Conservation (phyloP, 2,329 filamentous ascomycete genomes). For the Phialocephala subalpina region DNA sequence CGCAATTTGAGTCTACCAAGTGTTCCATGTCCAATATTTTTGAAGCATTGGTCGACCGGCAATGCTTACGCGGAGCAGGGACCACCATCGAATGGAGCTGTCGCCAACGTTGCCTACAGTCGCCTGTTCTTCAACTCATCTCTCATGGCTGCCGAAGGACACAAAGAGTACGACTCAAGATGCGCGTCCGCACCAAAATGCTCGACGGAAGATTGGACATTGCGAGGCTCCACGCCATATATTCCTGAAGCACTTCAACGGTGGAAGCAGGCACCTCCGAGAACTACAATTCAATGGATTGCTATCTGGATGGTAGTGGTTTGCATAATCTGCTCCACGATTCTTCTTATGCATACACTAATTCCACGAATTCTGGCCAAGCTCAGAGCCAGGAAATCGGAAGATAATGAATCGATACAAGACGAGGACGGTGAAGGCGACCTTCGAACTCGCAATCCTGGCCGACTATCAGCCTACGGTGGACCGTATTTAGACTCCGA, state of each 20-base stretch:
- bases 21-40: slow-evolving; percentile 49
- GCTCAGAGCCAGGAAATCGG: background rate
- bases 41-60: slow-evolving; percentile 58
- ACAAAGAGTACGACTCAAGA: slow-evolving; percentile 38
- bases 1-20: slow-evolving; percentile 45
- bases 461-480: background rate
- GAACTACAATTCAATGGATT: background rate
- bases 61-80: slow-evolving; percentile 53
- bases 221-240: slow-evolving; percentile 26
- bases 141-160: slow-evolving; percentile 44
- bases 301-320: slow-evolving; percentile 6
- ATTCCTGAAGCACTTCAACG: slow-evolving; percentile 17
- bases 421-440: background rate
- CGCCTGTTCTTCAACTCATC: slow-evolving; percentile 60
- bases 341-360: background rate
- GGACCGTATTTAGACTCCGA: background rate
- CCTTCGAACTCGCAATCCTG: background rate
- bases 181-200: slow-evolving; percentile 46
- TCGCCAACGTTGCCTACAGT: slow-evolving; percentile 53
- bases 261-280: slow-evolving; percentile 23
- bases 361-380: background rate
- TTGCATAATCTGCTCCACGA: background rate
- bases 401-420: background rate
- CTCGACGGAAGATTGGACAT: slow-evolving; percentile 34
- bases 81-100: slow-evolving; percentile 49